These are phyloP conservation scores for Baorangia bicolor DNA, from an alignment of 768 basidiomycete species.

Conservation along the genomic window DNA sequence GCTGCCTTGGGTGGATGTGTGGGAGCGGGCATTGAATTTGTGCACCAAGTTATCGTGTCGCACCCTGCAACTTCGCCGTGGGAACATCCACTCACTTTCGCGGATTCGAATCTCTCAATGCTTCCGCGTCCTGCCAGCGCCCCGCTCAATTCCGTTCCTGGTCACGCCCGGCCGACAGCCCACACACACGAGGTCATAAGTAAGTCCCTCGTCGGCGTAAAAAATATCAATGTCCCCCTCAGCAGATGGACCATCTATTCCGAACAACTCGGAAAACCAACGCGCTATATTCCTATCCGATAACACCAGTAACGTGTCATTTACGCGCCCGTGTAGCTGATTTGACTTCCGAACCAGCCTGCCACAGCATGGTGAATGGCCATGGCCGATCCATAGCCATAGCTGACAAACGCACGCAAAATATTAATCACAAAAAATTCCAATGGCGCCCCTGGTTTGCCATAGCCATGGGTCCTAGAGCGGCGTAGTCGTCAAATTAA, in stretches of 20 bases:
- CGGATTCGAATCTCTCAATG: constrained; percentile 33
- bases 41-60: constrained; percentile 41
- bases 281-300: neutral
- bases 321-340: neutral
- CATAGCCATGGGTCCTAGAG: constrained; percentile 11
- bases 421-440: constrained; percentile 1
- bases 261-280: neutral
- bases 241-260: too few relatives aligned
- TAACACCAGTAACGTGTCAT: neutral
- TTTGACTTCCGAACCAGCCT: neutral
- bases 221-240: too few relatives aligned
- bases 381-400: too few relatives aligned
- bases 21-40: constrained; percentile 42
- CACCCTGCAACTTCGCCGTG: constrained; percentile 33
- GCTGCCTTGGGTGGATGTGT: constrained; percentile 35
- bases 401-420: neutral
- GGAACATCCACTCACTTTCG: constrained; percentile 29
- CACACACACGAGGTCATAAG: constrained; percentile 19
- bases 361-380: neutral
- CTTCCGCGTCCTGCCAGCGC: constrained; percentile 36
- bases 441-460: neutral
- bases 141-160: constrained; percentile 22
- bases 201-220: neutral
- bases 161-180: constrained; percentile 4
- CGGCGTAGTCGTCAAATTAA: constrained; percentile 20